These are phyloP conservation scores for Fonsecaea pedrosoi DNA, from an alignment of 2,329 filamentous ascomycete species.

Conservation along the genomic window DNA sequence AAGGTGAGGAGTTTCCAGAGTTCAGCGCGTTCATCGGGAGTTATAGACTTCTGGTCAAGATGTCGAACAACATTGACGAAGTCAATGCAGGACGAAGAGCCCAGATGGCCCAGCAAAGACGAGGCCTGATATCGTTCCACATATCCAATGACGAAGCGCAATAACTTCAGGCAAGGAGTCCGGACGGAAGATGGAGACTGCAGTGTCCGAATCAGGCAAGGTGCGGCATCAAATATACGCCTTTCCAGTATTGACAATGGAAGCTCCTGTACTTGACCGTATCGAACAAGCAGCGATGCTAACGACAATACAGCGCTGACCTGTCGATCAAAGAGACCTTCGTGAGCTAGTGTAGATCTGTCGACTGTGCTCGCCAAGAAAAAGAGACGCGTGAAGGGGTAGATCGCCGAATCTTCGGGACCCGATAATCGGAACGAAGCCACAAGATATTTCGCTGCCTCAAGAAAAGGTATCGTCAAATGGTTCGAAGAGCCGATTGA, in stretches of 20 bases:
- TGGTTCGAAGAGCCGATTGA: conserved; percentile 55
- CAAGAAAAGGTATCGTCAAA: conserved; percentile 69
- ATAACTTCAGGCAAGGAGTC: conserved; percentile 20
- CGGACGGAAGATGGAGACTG: conserved; percentile 14
- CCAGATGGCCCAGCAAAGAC: conserved; percentile 80
- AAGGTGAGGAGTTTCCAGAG: conserved; percentile 88
- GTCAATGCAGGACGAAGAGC: conserved; percentile 78
- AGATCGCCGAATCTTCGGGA: conserved; percentile 73
- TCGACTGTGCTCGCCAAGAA: conserved; percentile 61
- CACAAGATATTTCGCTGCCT: conserved; percentile 76
- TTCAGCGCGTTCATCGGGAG: conserved; percentile 50
- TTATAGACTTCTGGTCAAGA: conserved; percentile 66
- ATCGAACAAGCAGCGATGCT: conserved; percentile 72
- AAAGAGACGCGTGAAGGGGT: conserved; percentile 76
- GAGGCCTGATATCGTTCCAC: conserved; percentile 30
- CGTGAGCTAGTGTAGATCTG: conserved; percentile 20
- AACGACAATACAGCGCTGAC: conserved; percentile 70
- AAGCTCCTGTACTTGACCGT: conserved; percentile 68
- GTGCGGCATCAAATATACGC: conserved; percentile 78
- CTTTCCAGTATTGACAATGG: conserved; percentile 72
- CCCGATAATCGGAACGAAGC: conserved; percentile 77
- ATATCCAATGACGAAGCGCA: conserved; percentile 24
- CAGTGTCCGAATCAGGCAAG: conserved; percentile 29
- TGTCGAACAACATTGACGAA: conserved; percentile 80
- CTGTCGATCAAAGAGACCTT: conserved; percentile 65